Percentiles rank a stretch among this genome's conserved stretches.
Conservation (phyloP, 805 yeast species). For the Tetrapisispora nanseiensis region DNA sequence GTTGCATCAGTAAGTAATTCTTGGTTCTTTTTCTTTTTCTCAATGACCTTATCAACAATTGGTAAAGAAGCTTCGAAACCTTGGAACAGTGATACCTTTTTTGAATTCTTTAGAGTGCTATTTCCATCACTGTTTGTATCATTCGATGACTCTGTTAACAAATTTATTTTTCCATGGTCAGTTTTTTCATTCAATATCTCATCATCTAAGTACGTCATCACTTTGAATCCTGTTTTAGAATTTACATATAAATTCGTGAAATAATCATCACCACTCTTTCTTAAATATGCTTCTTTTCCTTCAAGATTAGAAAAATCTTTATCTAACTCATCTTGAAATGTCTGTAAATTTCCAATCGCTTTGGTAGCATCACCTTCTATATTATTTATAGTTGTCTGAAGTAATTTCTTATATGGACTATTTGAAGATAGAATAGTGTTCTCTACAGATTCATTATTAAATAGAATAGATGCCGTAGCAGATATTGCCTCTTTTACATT, state of each 20-base stretch:
- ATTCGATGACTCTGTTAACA: not conserved
- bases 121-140: not conserved
- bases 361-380: constrained; percentile 13
- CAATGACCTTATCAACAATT: constrained; percentile 38
- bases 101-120: constrained; percentile 6
- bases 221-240: constrained; percentile 37
- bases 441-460: constrained; percentile 34
- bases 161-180: constrained; percentile 6
- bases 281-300: constrained; percentile 19
- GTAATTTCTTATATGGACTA: constrained; percentile 23
- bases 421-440: constrained; percentile 27
- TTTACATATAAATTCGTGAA: constrained; percentile 30
- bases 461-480: constrained; percentile 46
- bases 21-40: constrained; percentile 5
- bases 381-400: constrained; percentile 22
- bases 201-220: constrained; percentile 48
- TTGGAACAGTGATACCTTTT: constrained; percentile 48
- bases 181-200: constrained; percentile 52
- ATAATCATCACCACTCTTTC: constrained; percentile 28
- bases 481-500: constrained; percentile 41
- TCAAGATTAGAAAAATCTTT: constrained; percentile 11
- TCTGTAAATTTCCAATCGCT: constrained; percentile 3
- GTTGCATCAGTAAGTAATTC: not conserved
- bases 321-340: constrained; percentile 5
- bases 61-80: constrained; percentile 58